Evolutionary conservation across 2,329 filamentous ascomycete species (phyloP).

Genomic region (Ophiostoma sp.): DNA sequence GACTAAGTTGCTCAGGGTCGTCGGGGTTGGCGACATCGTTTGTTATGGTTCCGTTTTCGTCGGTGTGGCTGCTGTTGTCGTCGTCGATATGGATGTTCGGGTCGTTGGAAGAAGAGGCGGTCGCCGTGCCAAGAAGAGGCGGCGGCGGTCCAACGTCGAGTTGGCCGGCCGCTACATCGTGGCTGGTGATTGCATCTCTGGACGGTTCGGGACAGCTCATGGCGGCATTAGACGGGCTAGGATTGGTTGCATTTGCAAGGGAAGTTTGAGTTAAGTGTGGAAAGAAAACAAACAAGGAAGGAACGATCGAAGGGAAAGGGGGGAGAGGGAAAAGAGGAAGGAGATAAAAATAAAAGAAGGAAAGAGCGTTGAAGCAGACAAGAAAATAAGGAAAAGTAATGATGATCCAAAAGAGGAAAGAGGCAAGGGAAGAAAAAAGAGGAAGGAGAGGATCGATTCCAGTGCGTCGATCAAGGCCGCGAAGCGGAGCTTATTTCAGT

Average conservation of each 20-base stretch:
- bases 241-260: slow-evolving; percentile 9
- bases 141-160: neutral
- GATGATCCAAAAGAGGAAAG: neutral
- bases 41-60: slow-evolving; percentile 10
- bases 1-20: slow-evolving; percentile 40
- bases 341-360: neutral
- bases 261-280: no score
- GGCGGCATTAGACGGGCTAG: slow-evolving; percentile 26
- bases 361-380: neutral
- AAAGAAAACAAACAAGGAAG: neutral
- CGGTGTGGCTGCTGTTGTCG: neutral
- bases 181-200: slow-evolving; percentile 1
- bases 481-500: slow-evolving; percentile 6
- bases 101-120: neutral
- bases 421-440: slow-evolving; percentile 1
- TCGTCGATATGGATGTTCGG: slow-evolving; percentile 6
- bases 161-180: slow-evolving; percentile 8
- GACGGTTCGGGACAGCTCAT: slow-evolving; percentile 21
- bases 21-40: neutral
- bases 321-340: neutral
- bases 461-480: slow-evolving; percentile 9
- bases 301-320: neutral
- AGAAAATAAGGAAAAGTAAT: neutral
- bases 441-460: neutral
- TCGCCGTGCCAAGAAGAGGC: neutral